Evolutionary conservation across 2,329 filamentous ascomycete genomes (phyloP), one percentile per base, ranked within the genome.

Genomic region (Lojkania enalia): DNA sequence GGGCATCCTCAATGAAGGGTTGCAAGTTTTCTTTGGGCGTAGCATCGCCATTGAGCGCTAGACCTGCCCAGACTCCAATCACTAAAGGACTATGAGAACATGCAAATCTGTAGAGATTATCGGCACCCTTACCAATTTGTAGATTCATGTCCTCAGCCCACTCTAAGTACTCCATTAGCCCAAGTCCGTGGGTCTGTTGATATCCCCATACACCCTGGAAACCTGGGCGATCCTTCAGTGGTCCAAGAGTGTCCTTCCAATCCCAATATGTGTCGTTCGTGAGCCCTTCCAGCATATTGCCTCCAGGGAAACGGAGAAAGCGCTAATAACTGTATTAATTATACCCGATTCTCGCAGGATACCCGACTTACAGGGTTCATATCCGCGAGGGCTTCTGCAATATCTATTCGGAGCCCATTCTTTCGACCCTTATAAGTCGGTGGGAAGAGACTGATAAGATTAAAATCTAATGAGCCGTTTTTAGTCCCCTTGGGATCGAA

Each of bases 241-340:
- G 68, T 1, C 74, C 74, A 39, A 77, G 71, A 1, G 74, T 76
- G 49, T 76, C 70, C 49, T 75, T 74, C 75, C 75, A 77, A 46
- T 75, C 74, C 75, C 74, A 77, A 7, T 18, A 58, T 57, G 14
- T 60, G 51, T 16, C 68, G 53, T 35, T 60, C 64, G 13, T 62
- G 48, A 30, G 37, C 12, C 74, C 74, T 49, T 77, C 74, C 11
- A 77, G 54, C 48, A 74, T 74, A 53, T 76, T 76, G 15, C 74
- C 74, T 13, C 74, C 74, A 2, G 74, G 74, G 49, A 76, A 76
- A 2, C 74, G 67, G 3, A 77, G 57, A 74, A 38, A 74, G 25
- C 42, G 41, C 45, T 48, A 21, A 2, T 3, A 19, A 12, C 12
- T 16, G 12, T 15, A 13, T 45, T n/a, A n/a, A n/a, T n/a, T n/a